Conservation (phyloP, 345 rosid species). For the Eucalyptus virginea region DNA sequence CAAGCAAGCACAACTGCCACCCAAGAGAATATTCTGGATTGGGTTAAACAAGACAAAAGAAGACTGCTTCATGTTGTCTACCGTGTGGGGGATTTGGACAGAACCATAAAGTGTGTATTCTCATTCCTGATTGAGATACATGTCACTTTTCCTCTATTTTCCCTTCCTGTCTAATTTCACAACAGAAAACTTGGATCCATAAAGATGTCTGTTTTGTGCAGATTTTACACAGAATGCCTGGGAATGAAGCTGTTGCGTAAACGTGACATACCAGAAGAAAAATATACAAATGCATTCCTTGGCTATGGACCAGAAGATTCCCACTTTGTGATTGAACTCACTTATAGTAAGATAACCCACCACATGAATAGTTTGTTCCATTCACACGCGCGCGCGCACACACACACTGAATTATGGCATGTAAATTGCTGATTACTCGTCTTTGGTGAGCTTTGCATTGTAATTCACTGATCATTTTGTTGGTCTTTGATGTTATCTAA, state of each 20-base stretch:
- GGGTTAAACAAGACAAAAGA: slow-evolving; percentile 71
- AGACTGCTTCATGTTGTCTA: slow-evolving; percentile 95
- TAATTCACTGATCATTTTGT: neutral
- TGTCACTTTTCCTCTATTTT: neutral
- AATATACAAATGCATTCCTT: slow-evolving; percentile 91
- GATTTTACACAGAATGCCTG: slow-evolving; percentile 92
- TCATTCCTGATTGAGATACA: neutral
- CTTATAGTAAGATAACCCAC: slow-evolving; percentile 54
- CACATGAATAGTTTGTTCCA: neutral
- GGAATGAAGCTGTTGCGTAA: slow-evolving; percentile 97
- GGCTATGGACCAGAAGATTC: slow-evolving; percentile 99
- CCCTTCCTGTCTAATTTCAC: neutral
- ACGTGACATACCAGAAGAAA: slow-evolving; percentile 98
- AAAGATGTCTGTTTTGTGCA: slow-evolving; percentile 7
- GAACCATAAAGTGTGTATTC: slow-evolving; percentile 66
- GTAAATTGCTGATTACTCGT: neutral
- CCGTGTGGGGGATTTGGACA: slow-evolving; percentile 94
- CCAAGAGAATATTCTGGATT: slow-evolving; percentile 49
- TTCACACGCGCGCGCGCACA: neutral
- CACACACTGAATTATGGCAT: neutral
- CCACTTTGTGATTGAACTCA: slow-evolving; percentile 87
- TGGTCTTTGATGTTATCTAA: neutral
- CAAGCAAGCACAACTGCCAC: slow-evolving; percentile 53
- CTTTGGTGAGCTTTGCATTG: neutral
- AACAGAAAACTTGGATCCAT: neutral